Evolutionary conservation across 164 flowering plant genomes (phyloP), one percentile per base, ranked within the genome.

Genomic region (Annona cherimola): DNA sequence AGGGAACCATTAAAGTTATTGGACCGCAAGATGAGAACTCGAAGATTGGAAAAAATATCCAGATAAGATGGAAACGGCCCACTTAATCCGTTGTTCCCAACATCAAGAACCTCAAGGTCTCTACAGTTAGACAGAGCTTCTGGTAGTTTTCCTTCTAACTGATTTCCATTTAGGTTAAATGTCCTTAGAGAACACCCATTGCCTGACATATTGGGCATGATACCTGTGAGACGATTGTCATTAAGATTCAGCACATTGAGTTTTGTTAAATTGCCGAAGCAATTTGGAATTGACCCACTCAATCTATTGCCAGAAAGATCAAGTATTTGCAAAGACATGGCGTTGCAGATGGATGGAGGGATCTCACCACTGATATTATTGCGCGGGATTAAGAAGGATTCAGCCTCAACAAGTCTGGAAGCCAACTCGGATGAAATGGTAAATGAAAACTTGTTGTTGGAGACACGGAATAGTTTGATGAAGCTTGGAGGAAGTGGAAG

Each of bases 231-330:
- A 1, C 67, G 40, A 74, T 91, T 89, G 5, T 65, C 67, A 62
- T 81, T 63, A 0, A 91, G 75, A 76, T 88, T 83, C 66, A 89
- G 76, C 1, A 64, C 67, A 9, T 70, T 75, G 14, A 85, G 81
- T 5, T 5, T 63, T 20, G 2, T 19, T 43, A 14, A 64, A 91
- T 91, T 26, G 35, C 35, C 35, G 35, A 26, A 26, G 35, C 35
- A 26, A 26, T 26, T 26, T 26, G 35, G 35, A 11, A 89, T 79
- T 0, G 2, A 4, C 4, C 90, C 87, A 42, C 55, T 73, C 42
- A 91, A 73, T 0, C 12, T 20, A 66, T 91, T 91, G 18, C 67
- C 39, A 0, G 92, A 88, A n/a, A 89, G 73, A 54, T 86, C 85
- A 35, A 87, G 86, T 71, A 82, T 84, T 69, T 46, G 73, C 26